phyloP scores from a whole-genome alignment of 768 basidiomycete species.

The Tricholoma terreum region DNA sequence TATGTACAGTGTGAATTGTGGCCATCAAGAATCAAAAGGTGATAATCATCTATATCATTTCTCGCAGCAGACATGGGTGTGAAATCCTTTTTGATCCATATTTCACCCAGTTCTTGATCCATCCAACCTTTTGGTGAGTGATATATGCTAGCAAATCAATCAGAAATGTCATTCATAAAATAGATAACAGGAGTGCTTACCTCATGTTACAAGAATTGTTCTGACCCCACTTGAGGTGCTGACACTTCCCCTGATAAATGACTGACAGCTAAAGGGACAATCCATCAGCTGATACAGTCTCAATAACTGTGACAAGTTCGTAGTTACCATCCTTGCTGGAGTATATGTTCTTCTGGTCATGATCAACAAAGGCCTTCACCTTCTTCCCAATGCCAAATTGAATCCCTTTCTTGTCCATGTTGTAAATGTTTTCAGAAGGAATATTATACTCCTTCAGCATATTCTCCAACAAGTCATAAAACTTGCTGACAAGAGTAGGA shows the following conservation, averaged over 20 bases:
- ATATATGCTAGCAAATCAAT: conserved; percentile 23
- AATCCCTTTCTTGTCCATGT: too few species aligned
- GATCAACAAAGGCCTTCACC: too few species aligned
- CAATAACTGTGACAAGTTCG: too few species aligned
- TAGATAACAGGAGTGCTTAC: background rate
- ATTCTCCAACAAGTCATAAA: too few species aligned
- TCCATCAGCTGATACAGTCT: background rate
- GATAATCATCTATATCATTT: conserved; percentile 17
- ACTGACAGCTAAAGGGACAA: background rate
- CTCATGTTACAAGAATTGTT: background rate
- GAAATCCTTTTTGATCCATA: conserved; percentile 36
- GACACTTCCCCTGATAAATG: background rate
- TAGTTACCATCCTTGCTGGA: too few species aligned
- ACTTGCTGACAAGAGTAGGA: too few species aligned
- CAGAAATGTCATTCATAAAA: background rate
- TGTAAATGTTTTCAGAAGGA: too few species aligned
- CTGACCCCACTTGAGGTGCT: background rate
- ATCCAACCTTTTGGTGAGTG: conserved; percentile 39
- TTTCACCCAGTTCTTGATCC: conserved; percentile 29
- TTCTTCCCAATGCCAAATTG: too few species aligned
- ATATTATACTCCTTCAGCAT: too few species aligned
- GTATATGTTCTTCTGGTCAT: too few species aligned
- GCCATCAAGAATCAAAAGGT: conserved; percentile 36
- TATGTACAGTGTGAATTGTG: conserved; percentile 31
- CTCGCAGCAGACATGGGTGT: conserved; percentile 19